phyloP scores from a whole-genome alignment of 2,329 filamentous ascomycete species.

The Colletotrichum zoysiae region DNA sequence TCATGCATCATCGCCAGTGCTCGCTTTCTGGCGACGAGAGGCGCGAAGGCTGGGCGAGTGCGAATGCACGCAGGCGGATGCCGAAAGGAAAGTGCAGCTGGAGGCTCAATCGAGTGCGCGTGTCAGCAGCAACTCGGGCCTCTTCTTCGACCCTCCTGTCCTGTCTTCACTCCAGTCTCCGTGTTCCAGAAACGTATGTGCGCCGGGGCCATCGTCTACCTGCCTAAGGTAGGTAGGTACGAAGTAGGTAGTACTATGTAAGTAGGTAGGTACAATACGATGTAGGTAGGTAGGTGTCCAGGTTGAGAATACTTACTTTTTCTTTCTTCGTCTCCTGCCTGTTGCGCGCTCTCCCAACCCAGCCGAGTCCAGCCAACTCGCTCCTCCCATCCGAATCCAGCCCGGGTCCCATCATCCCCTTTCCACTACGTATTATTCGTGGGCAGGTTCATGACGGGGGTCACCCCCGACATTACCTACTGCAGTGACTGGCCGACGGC shows the following conservation, averaged over 20 bases:
- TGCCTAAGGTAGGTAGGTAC: too few species aligned
- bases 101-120: neutral
- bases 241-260: too few species aligned
- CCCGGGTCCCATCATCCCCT: conserved; percentile 6
- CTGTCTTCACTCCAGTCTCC: neutral
- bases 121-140: neutral
- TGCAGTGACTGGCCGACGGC: neutral
- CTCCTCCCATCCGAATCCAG: conserved; percentile 13
- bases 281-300: neutral
- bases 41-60: neutral
- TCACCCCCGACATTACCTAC: conserved; percentile 11
- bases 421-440: conserved; percentile 2
- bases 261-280: too few species aligned
- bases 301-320: neutral
- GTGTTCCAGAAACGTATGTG: neutral
- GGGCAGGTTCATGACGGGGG: conserved; percentile 2
- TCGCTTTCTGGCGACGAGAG: neutral
- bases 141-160: neutral
- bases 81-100: neutral
- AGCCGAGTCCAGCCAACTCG: neutral
- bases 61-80: conserved; percentile 1
- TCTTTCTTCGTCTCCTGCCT: neutral
- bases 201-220: neutral
- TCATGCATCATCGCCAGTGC: neutral
- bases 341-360: neutral